Evolutionary conservation across 345 rosid genomes (phyloP).

Genomic region (Eucalyptus caleyi): DNA sequence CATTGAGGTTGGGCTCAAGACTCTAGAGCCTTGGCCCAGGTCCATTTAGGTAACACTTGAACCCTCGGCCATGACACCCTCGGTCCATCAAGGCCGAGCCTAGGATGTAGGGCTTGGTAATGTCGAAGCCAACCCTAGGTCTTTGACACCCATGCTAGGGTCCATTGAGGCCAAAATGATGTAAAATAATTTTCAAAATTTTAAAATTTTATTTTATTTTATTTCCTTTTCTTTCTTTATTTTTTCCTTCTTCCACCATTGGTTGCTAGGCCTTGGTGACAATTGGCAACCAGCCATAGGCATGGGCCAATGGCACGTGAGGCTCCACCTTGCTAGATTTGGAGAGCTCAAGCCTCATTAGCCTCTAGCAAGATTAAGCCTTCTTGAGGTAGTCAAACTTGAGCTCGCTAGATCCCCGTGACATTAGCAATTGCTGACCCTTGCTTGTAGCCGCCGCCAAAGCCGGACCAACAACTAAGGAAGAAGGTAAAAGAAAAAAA

Average conservation of each 20-base stretch:
- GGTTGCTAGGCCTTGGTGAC: not conserved
- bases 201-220: too few relatives aligned
- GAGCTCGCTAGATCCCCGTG: not conserved
- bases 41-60: not conserved
- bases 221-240: too few relatives aligned
- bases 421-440: not conserved
- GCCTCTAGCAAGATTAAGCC: not conserved
- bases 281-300: accelerated
- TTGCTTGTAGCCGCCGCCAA: accelerated
- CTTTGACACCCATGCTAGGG: accelerated
- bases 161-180: not conserved
- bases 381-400: accelerated
- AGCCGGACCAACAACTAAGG: accelerated
- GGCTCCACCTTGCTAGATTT: not conserved
- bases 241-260: not conserved
- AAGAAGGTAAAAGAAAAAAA: not conserved
- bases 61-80: accelerated
- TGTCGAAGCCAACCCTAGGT: not conserved
- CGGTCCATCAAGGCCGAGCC: accelerated
- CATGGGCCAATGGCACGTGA: accelerated
- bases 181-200: too few relatives aligned
- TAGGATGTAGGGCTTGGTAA: accelerated
- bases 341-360: not conserved
- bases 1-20: accelerated
- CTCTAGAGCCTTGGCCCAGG: not conserved